phyloP scores from a whole-genome alignment of 202 grass and related monocot genomes.

The Alloteropsis angusta region DNA sequence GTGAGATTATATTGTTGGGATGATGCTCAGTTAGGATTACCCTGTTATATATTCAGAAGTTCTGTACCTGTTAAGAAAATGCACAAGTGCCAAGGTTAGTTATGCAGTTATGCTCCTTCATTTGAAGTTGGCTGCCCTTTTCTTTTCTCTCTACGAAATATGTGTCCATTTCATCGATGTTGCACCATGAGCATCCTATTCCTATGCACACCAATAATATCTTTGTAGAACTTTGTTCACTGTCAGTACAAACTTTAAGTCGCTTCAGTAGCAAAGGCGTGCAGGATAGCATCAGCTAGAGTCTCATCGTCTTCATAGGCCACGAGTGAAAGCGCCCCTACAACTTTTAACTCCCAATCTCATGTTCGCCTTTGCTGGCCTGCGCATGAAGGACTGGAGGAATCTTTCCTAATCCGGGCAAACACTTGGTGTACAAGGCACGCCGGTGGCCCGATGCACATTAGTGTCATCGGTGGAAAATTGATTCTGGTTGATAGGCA shows the following conservation, averaged over 20 bases:
- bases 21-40: slow-evolving; percentile 12
- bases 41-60: background rate
- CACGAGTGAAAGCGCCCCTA: no score
- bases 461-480: no score
- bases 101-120: background rate
- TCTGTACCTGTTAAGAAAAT: background rate
- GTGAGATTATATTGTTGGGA: background rate
- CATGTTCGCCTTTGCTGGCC: no score
- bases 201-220: background rate
- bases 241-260: background rate
- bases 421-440: no score
- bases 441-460: no score
- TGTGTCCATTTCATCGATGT: background rate
- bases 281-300: background rate
- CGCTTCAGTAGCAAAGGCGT: background rate
- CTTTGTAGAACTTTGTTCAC: background rate
- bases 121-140: background rate
- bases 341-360: no score
- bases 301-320: no score
- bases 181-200: background rate
- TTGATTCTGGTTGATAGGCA: no score
- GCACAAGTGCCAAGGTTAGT: background rate
- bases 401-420: no score
- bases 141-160: background rate
- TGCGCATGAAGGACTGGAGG: no score